Percentiles rank a stretch among this genome's conserved stretches.
phyloP scores from a whole-genome alignment of 2,329 filamentous ascomycete genomes.

The Colletotrichum sp. region DNA sequence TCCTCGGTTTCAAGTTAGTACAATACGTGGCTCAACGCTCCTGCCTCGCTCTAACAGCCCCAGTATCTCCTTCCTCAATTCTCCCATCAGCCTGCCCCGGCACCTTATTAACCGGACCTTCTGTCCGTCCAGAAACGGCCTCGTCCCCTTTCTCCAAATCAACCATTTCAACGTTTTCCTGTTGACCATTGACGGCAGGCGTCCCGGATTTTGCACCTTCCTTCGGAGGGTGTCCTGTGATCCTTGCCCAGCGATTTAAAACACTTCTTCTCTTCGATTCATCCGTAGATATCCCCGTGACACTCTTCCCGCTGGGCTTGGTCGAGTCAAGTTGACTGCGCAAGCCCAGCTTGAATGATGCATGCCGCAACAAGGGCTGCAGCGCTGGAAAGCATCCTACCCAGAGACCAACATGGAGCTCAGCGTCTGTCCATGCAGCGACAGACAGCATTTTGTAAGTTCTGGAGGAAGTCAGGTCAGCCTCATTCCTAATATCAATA shows the following conservation, averaged over 20 bases:
- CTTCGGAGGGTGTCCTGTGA: neutral
- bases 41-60: too few species aligned
- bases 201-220: neutral
- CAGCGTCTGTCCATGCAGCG: constrained; percentile 44
- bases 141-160: constrained; percentile 1
- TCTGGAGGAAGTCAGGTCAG: constrained; percentile 20
- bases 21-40: too few species aligned
- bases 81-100: neutral
- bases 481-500: neutral
- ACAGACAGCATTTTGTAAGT: constrained; percentile 40
- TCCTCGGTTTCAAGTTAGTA: too few species aligned
- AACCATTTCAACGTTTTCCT: neutral
- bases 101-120: fast-evolving
- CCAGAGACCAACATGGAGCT: constrained; percentile 48
- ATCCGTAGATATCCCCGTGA: neutral
- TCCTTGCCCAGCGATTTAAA: neutral
- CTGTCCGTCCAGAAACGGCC: neutral
- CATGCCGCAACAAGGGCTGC: constrained; percentile 30
- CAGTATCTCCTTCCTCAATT: neutral
- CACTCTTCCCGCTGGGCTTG: neutral
- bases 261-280: neutral
- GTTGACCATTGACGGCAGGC: neutral
- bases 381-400: constrained; percentile 44
- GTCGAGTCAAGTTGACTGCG: neutral
- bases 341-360: neutral